A percentile compares a stretch with the other conserved stretches of the same genome.
These are phyloP conservation scores for Cystobasidium tubakii DNA, from an alignment of 768 basidiomycete species.

Conservation along the genomic window DNA sequence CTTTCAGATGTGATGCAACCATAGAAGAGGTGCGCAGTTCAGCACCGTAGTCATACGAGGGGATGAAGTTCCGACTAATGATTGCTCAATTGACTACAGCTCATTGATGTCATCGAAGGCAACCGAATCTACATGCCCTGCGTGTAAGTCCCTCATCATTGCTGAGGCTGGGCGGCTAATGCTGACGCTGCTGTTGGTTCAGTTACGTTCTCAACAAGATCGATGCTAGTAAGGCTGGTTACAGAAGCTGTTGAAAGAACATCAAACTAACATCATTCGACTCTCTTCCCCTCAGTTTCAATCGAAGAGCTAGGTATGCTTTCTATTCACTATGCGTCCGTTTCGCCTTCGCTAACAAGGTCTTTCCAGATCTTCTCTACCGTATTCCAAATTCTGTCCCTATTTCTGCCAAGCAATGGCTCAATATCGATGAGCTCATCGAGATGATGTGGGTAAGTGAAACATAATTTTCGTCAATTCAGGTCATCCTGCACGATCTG, in stretches of 20 bases:
- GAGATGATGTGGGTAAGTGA: constrained; percentile 49
- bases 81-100: constrained; percentile 36
- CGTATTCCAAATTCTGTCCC: constrained; percentile 95
- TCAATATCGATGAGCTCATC: constrained; percentile 90
- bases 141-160: constrained; percentile 71
- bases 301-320: constrained; percentile 35
- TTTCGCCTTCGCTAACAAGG: neutral
- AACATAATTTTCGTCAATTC: neutral
- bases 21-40: constrained; percentile 67
- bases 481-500: neutral
- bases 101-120: constrained; percentile 95
- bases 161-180: too few species aligned
- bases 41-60: neutral
- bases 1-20: constrained; percentile 86
- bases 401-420: constrained; percentile 86
- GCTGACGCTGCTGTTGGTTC: constrained; percentile 26
- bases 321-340: neutral
- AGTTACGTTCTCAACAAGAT: constrained; percentile 76
- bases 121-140: constrained; percentile 94
- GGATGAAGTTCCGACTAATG: neutral
- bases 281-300: constrained; percentile 6
- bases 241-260: too few species aligned
- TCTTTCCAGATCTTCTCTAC: constrained; percentile 55
- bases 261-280: neutral
- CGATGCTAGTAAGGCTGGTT: constrained; percentile 70